These are phyloP conservation scores for Pelargonium cotyledonis DNA, from an alignment of 441 rosid species.

Conservation along the genomic window DNA sequence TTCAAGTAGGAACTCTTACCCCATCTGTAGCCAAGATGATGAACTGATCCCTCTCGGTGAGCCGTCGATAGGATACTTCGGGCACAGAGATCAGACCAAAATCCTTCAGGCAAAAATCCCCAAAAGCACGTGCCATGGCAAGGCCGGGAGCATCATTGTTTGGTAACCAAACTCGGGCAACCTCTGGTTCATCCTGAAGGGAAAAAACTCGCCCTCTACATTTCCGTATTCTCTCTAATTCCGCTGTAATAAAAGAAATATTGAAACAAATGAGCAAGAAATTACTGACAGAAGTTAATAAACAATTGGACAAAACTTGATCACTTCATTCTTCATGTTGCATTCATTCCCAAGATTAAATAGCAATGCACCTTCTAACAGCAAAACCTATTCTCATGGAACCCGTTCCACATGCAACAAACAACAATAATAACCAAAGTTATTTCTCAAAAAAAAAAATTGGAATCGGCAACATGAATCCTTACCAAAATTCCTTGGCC, in stretches of 20 bases:
- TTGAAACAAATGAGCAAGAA: conserved; percentile 3
- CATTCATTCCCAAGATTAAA: not conserved
- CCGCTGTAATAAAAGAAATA: conserved; percentile 36
- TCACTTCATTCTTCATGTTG: conserved; percentile 5
- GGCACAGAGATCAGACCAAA: conserved; percentile 92
- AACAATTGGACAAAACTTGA: conserved; percentile 6
- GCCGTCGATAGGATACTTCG: conserved; percentile 50
- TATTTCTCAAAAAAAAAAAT: not conserved
- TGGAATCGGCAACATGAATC: not conserved
- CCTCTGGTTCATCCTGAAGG: conserved; percentile 87
- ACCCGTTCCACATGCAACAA: not conserved
- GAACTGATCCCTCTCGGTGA: conserved; percentile 72
- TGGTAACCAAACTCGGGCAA: conserved; percentile 88
- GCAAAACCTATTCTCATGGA: not conserved
- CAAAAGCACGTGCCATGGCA: conserved; percentile 99
- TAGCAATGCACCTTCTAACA: conserved; percentile 7
- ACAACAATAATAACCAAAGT: not conserved
- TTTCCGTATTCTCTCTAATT: conserved; percentile 81
- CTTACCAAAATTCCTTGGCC: not conserved
- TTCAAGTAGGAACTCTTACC: conserved; percentile 31
- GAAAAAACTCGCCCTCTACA: conserved; percentile 94
- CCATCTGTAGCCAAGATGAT: conserved; percentile 92
- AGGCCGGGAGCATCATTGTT: conserved; percentile 91
- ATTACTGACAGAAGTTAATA: not conserved
- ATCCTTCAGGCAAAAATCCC: conserved; percentile 94